Conservation (phyloP, 306 rosid genomes). For the Herpetospermum pedunculosum region DNA sequence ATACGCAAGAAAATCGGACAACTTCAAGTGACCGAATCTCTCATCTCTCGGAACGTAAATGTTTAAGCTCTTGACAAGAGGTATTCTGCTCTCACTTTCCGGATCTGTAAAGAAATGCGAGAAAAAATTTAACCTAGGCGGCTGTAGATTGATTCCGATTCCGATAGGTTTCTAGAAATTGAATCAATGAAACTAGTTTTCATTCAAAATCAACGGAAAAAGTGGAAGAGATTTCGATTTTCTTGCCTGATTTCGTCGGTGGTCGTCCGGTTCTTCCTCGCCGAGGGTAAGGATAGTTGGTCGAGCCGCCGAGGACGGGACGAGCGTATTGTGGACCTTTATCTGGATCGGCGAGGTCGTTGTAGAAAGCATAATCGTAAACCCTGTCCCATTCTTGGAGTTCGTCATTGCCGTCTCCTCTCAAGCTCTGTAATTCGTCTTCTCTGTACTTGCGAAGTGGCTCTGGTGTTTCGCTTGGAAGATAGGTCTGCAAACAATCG, state of each 20-base stretch:
- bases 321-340: constrained; percentile 27
- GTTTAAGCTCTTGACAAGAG: constrained; percentile 38
- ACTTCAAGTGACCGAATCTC: constrained; percentile 66
- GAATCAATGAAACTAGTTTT: not conserved
- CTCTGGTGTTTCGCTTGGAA: constrained; percentile 57
- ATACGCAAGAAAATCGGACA: constrained; percentile 69
- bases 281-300: constrained; percentile 57
- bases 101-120: constrained; percentile 29
- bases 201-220: not conserved
- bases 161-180: not conserved
- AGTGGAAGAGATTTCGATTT: not conserved
- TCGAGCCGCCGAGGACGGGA: constrained; percentile 60
- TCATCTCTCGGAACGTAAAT: constrained; percentile 90
- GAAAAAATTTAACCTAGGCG: not conserved
- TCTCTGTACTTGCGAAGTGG: constrained; percentile 35
- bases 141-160: not conserved
- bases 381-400: constrained; percentile 62
- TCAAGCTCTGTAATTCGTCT: constrained; percentile 37
- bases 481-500: constrained; percentile 34
- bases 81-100: constrained; percentile 44
- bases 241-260: constrained; percentile 35
- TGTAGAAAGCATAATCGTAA: constrained; percentile 70
- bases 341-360: constrained; percentile 55
- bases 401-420: constrained; percentile 64
- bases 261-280: constrained; percentile 70